Percentiles rank a stretch among this genome's conserved stretches.
Conservation (phyloP, 805 yeast genomes). For the Wickerhamiella nectarea region DNA sequence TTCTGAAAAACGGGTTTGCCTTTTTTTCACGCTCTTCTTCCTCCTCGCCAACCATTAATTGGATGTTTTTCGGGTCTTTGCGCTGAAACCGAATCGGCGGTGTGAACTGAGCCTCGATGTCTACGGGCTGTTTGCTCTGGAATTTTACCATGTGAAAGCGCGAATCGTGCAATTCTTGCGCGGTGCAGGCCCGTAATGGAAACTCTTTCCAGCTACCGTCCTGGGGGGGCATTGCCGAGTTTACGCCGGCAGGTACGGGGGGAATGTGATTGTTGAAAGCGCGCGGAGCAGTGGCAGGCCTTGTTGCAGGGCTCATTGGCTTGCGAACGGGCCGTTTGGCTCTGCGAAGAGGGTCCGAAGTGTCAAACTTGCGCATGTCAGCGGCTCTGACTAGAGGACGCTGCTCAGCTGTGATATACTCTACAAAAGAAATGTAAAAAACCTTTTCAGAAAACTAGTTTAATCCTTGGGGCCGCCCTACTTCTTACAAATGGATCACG, state of each 20-base stretch:
- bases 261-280: conserved; percentile 11
- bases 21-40: conserved; percentile 17
- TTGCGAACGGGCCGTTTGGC: background rate
- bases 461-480: background rate
- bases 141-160: conserved; percentile 74
- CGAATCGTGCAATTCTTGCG: conserved; percentile 55
- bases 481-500: conserved; percentile 12
- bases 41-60: conserved; percentile 39
- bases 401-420: too few relatives aligned
- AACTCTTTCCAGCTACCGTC: conserved; percentile 28
- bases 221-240: background rate
- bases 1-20: conserved; percentile 33
- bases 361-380: conserved; percentile 16
- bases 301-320: background rate
- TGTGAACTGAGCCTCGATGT: conserved; percentile 56
- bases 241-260: conserved; percentile 7
- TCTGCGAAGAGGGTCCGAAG: background rate
- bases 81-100: conserved; percentile 80
- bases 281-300: conserved; percentile 17
- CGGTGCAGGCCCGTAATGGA: conserved; percentile 57
- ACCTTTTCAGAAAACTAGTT: too few relatives aligned
- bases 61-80: conserved; percentile 85
- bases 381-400: too few relatives aligned
- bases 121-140: conserved; percentile 57
- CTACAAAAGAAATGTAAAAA: too few relatives aligned